These are phyloP conservation scores for Penicillium verhagenii DNA, from an alignment of 495 filamentous ascomycete species.

Conservation along the genomic window DNA sequence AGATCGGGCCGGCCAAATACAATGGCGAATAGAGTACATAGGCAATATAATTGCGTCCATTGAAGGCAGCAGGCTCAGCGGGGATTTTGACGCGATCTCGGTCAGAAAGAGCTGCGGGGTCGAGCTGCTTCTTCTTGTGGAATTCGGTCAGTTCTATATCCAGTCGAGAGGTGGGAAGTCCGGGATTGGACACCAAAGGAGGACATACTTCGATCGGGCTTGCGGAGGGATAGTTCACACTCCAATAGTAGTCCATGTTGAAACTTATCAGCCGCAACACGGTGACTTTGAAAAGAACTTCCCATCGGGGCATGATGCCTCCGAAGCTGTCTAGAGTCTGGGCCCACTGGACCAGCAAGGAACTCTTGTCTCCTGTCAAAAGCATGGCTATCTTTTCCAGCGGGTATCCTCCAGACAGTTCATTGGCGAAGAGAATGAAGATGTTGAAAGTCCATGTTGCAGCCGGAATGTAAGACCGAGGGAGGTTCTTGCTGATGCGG, in stretches of 20 bases:
- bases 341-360: slow-evolving; percentile 55
- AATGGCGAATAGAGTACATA: slow-evolving; percentile 90
- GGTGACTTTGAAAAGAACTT: slow-evolving; percentile 97
- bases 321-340: slow-evolving; percentile 70
- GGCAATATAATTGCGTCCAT: slow-evolving; percentile 79
- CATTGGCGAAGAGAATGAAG: slow-evolving; percentile 82
- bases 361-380: slow-evolving; percentile 38
- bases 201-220: slow-evolving; percentile 80
- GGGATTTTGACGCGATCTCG: slow-evolving; percentile 79
- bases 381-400: slow-evolving; percentile 59
- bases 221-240: slow-evolving; percentile 59
- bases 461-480: slow-evolving; percentile 62
- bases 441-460: slow-evolving; percentile 97
- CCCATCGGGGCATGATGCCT: slow-evolving; percentile 84
- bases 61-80: slow-evolving; percentile 65
- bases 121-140: slow-evolving; percentile 96
- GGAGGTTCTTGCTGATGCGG: slow-evolving; percentile 66
- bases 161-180: background rate
- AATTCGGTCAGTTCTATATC: slow-evolving; percentile 50
- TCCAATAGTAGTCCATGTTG: slow-evolving; percentile 97
- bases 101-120: slow-evolving; percentile 81
- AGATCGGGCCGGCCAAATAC: slow-evolving; percentile 87
- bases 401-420: slow-evolving; percentile 75
- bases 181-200: background rate
- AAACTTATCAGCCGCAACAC: slow-evolving; percentile 90